Evolutionary conservation across 2,329 filamentous ascomycete species (phyloP).

Genomic region (Colletotrichum orchidophilum): DNA sequence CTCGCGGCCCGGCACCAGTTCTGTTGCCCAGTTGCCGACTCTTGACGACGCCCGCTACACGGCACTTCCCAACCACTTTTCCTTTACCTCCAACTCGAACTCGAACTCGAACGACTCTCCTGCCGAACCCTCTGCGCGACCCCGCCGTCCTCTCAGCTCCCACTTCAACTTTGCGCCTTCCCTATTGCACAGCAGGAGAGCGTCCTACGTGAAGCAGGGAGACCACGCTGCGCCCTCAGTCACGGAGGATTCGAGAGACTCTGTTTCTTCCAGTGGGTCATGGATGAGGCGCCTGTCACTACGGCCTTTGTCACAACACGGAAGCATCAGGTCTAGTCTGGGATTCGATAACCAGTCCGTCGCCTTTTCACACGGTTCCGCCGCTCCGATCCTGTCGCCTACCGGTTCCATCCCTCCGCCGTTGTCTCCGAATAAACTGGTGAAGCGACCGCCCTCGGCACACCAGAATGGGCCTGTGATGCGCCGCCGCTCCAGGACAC

Average conservation of each 20-base stretch:
- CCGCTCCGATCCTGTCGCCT: slow-evolving; percentile 67
- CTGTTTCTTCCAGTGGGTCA: slow-evolving; percentile 69
- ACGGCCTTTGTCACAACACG: slow-evolving; percentile 71
- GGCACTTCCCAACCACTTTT: slow-evolving; percentile 34
- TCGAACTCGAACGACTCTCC: neutral
- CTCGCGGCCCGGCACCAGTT: slow-evolving; percentile 56
- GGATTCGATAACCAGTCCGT: slow-evolving; percentile 73
- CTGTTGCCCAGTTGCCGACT: slow-evolving; percentile 44
- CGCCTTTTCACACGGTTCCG: slow-evolving; percentile 72
- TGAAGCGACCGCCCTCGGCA: slow-evolving; percentile 74
- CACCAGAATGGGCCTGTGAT: slow-evolving; percentile 54
- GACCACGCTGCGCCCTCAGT: slow-evolving; percentile 49
- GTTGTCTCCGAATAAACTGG: slow-evolving; percentile 76
- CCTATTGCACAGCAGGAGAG: slow-evolving; percentile 50
- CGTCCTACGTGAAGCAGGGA: slow-evolving; percentile 51
- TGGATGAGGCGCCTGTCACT: slow-evolving; percentile 79
- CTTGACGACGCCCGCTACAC: slow-evolving; percentile 39
- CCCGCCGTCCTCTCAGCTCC: slow-evolving; percentile 45
- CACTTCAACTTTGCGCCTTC: slow-evolving; percentile 51
- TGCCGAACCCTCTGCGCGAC: slow-evolving; percentile 33
- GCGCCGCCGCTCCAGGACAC: slow-evolving; percentile 64
- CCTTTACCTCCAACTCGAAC: slow-evolving; percentile 39
- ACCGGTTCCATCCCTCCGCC: slow-evolving; percentile 50
- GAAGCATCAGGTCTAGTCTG: slow-evolving; percentile 71
- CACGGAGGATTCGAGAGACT: slow-evolving; percentile 62